These are phyloP conservation scores for Plectosphaerella cucumerina DNA, from an alignment of 2,329 filamentous ascomycete genomes.

Conservation along the genomic window DNA sequence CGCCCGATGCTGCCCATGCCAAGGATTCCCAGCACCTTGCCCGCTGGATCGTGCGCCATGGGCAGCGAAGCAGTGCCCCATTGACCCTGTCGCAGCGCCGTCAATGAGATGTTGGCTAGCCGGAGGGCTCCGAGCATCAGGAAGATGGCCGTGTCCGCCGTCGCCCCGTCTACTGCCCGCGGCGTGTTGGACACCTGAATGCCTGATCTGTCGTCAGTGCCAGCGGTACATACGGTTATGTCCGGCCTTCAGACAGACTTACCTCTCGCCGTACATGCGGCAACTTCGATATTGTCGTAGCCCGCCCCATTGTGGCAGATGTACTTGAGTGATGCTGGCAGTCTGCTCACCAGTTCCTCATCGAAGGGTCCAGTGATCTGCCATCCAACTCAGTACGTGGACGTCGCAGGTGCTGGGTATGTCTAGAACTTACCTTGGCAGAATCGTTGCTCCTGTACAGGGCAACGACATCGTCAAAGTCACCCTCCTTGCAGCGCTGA, in stretches of 20 bases:
- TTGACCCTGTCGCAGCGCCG: constrained; percentile 51
- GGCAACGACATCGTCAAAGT: neutral
- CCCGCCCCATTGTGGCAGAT: constrained; percentile 28
- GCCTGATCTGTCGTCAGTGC: constrained; percentile 28
- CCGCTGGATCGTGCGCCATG: constrained; percentile 62
- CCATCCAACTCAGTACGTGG: neutral
- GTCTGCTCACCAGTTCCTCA: constrained; percentile 48
- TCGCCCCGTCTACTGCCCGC: constrained; percentile 63
- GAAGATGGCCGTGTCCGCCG: constrained; percentile 68
- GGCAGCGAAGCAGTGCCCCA: constrained; percentile 51
- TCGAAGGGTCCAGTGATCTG: constrained; percentile 57
- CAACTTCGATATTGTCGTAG: constrained; percentile 67
- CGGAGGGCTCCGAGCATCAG: constrained; percentile 66
- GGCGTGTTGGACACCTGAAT: constrained; percentile 66
- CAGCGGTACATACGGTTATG: too few species aligned
- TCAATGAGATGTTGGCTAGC: constrained; percentile 37
- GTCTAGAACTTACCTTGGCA: neutral
- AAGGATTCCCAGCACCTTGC: constrained; percentile 56
- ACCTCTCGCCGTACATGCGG: constrained; percentile 46
- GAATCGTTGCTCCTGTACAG: neutral
- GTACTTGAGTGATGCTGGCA: constrained; percentile 29
- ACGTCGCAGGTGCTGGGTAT: too few species aligned
- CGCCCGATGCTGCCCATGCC: constrained; percentile 58
- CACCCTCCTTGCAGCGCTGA: neutral
- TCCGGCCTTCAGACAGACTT: neutral